Conservation (phyloP, 176 grass and related monocot species). For the Calamus simplicifolius region DNA sequence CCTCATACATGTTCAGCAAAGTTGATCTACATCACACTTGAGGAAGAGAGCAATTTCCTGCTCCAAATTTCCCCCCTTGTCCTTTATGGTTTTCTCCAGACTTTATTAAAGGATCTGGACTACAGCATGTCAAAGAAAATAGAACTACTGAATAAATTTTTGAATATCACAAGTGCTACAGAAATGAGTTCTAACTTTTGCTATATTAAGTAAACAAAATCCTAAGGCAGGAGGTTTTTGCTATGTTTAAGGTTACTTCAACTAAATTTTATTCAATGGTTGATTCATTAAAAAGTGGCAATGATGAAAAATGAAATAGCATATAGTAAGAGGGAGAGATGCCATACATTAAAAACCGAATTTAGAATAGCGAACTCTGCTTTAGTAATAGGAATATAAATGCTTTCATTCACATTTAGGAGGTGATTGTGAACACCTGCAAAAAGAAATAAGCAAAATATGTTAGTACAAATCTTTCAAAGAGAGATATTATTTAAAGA, state of each 20-base stretch:
- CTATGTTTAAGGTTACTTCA: background rate
- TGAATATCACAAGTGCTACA: too few relatives aligned
- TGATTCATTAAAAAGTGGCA: too few relatives aligned
- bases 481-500: background rate
- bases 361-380: constrained; percentile 69
- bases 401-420: constrained; percentile 78
- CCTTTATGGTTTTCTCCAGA: too few relatives aligned
- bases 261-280: background rate
- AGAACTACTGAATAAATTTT: too few relatives aligned
- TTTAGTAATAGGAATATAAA: constrained; percentile 82
- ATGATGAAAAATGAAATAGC: background rate
- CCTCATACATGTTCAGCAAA: too few relatives aligned
- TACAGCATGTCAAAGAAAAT: too few relatives aligned
- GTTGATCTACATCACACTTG: too few relatives aligned
- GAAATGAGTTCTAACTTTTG: too few relatives aligned
- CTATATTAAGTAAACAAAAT: too few relatives aligned
- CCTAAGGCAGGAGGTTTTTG: background rate
- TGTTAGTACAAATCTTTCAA: background rate
- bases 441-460: constrained; percentile 2
- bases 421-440: constrained; percentile 89
- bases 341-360: constrained; percentile 71
- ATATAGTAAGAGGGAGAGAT: background rate
- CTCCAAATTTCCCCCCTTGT: too few relatives aligned
- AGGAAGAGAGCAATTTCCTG: too few relatives aligned
- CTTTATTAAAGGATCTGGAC: too few relatives aligned